Evolutionary conservation across 257 asterid genomes (phyloP).

Genomic region (Ophiorrhiza pumila): DNA sequence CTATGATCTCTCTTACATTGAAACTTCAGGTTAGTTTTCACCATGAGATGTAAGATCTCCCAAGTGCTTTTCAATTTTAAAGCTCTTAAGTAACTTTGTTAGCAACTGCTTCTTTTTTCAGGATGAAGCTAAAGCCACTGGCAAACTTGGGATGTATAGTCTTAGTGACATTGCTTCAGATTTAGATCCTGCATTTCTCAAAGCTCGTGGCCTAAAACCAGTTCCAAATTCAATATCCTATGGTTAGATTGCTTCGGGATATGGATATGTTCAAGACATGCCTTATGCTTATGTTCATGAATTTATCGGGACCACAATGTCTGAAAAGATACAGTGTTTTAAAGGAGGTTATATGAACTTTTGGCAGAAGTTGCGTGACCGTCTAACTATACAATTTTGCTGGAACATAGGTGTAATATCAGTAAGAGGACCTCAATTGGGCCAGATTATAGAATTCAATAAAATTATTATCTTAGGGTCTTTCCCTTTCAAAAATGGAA

Average conservation of each 20-base stretch:
- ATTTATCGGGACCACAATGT: conserved; percentile 72
- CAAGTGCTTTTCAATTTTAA: too few relatives aligned
- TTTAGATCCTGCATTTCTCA: conserved; percentile 51
- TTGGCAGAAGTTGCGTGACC: conserved; percentile 47
- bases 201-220: conserved; percentile 42
- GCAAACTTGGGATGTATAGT: conserved; percentile 53
- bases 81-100: too few relatives aligned
- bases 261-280: too few relatives aligned
- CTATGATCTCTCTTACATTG: too few relatives aligned
- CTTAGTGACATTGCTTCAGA: too few relatives aligned
- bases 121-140: conserved; percentile 64
- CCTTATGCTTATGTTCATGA: too few relatives aligned
- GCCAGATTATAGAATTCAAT: conserved; percentile 39
- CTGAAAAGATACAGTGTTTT: conserved; percentile 59
- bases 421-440: conserved; percentile 30
- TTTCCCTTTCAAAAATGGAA: too few relatives aligned
- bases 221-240: conserved; percentile 62
- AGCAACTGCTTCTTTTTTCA: conserved; percentile 11
- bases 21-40: too few relatives aligned
- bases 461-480: conserved; percentile 58
- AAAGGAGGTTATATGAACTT: conserved; percentile 65
- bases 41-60: too few relatives aligned
- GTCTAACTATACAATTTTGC: conserved; percentile 40
- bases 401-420: conserved; percentile 48
- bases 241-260: too few relatives aligned